These are phyloP conservation scores for Craspedostauros australis DNA, from an alignment of 108 stramenopile species.

Conservation along the genomic window DNA sequence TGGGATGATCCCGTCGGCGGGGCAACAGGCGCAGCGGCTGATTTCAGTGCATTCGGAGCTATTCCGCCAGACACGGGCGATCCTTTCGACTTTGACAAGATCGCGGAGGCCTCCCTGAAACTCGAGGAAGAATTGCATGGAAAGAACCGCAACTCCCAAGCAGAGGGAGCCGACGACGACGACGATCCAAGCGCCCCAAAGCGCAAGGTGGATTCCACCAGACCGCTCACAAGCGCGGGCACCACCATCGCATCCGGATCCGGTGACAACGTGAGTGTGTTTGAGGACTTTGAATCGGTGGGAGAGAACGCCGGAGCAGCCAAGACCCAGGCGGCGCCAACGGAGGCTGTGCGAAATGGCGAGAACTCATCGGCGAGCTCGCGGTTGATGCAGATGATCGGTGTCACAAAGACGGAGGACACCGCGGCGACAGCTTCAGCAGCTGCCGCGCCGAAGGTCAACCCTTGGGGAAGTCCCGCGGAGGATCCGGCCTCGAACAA, in stretches of 20 bases:
- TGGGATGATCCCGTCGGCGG: conserved; percentile 79
- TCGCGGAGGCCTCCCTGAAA: conserved; percentile 57
- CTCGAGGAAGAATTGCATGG: conserved; percentile 75
- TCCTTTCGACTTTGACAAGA: conserved; percentile 73
- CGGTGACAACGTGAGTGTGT: conserved; percentile 79
- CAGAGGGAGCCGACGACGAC: conserved; percentile 3
- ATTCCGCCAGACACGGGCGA: conserved; percentile 32
- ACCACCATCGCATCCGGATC: conserved; percentile 76
- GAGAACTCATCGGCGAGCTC: conserved; percentile 64
- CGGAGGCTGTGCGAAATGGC: conserved; percentile 47
- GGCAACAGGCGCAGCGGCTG: conserved; percentile 56
- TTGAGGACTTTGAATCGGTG: conserved; percentile 79
- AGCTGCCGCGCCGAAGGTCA: neutral
- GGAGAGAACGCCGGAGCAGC: neutral
- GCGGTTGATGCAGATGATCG: conserved; percentile 86
- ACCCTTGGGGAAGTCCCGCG: conserved; percentile 20
- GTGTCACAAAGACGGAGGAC: conserved; percentile 42
- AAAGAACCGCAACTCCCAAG: neutral
- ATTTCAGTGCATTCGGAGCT: conserved; percentile 83
- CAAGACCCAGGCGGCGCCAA: conserved; percentile 14
- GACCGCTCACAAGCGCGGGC: conserved; percentile 73
- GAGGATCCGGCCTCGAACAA: conserved; percentile 3
- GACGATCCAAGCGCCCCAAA: conserved; percentile 5
- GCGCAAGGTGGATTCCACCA: conserved; percentile 44
- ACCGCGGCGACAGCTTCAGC: conserved; percentile 6